Base-by-base conservation (phyloP, 1,139 yeast species). In the Arxiozyma slooffiae region DNA sequence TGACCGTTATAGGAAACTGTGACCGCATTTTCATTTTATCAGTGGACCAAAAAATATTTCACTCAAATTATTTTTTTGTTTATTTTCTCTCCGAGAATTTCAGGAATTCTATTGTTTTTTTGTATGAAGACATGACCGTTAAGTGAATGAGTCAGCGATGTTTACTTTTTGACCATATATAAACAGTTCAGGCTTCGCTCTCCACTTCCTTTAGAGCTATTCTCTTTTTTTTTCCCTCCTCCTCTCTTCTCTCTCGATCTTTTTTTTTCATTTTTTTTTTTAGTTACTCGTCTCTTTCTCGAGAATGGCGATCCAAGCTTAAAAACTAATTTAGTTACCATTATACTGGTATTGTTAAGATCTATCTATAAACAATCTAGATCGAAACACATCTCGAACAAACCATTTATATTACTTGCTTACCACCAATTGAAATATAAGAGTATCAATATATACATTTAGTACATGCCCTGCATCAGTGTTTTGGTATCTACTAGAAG, bases 401-500 rank as follows among this genome's bases (percentile, higher is more conserved):
- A 30, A 14, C n/a, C 36, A 11, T 30, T 30, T 11, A 6, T 14
- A n/a, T n/a, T n/a, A n/a, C n/a, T 30, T 11, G 36, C 14, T 30
- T 30, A 14, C 36, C 14, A 11, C 16, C 16, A 14, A n/a, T 30
- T n/a, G 4, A 30, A 30, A 14, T 30, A 30, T 30, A 30, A 30
- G 4, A 30, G n/a, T 38, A 38, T 2, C n/a, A 38, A 21, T 11
- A 40, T 22, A 40, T 14, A 20, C 6, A 23, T n/a, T 23, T 18
- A 16, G 6, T 4, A 40, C 7, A 60, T 60, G 63, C 60, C 63
- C 43, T 57, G 61, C 46, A 53, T 60, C 37, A 57, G 60, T 44
- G 53, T 62, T 41, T 52, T 62, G 26, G 56, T 55, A 39, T 57
- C 65, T 20, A 52, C 62, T 24, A 60, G 57, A 55, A 57, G 52